These are phyloP conservation scores for Annulohypoxylon maeteangense DNA, from an alignment of 495 filamentous ascomycete species.

Conservation along the genomic window DNA sequence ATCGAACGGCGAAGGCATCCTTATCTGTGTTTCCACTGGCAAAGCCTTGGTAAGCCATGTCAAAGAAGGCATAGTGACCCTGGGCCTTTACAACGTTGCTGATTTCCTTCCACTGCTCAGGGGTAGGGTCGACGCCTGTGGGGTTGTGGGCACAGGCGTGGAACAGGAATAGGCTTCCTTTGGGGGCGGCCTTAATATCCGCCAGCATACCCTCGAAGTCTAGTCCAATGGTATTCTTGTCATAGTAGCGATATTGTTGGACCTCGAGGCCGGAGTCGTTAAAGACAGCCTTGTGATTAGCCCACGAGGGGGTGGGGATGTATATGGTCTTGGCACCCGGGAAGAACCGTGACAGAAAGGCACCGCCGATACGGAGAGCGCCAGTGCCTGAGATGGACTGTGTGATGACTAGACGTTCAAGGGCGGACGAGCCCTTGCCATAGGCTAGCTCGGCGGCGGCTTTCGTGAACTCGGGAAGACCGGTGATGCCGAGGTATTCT, in stretches of 20 bases:
- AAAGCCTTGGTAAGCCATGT: slow-evolving; percentile 99
- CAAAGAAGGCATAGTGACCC: slow-evolving; percentile 95
- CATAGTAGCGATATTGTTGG: slow-evolving; percentile 96
- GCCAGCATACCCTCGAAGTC: slow-evolving; percentile 94
- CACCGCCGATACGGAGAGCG: slow-evolving; percentile 91
- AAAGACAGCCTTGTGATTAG: slow-evolving; percentile 97
- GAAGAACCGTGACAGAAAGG: slow-evolving; percentile 91
- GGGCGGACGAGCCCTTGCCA: slow-evolving; percentile 76
- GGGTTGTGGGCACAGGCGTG: slow-evolving; percentile 99
- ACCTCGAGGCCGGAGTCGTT: slow-evolving; percentile 90
- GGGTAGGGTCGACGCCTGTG: slow-evolving; percentile 93
- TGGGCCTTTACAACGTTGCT: slow-evolving; percentile 88
- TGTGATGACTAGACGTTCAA: slow-evolving; percentile 89
- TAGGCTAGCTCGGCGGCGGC: slow-evolving; percentile 92
- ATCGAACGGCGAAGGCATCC: slow-evolving; percentile 90
- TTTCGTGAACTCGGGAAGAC: slow-evolving; percentile 91
- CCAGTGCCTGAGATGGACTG: slow-evolving; percentile 99
- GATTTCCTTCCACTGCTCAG: slow-evolving; percentile 93
- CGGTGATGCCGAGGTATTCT: slow-evolving; percentile 98
- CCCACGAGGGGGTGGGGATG: slow-evolving; percentile 95
- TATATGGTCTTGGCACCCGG: slow-evolving; percentile 92
- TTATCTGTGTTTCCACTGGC: slow-evolving; percentile 90
- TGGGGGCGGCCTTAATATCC: slow-evolving; percentile 90
- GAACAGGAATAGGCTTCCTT: slow-evolving; percentile 87
- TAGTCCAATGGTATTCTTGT: slow-evolving; percentile 97